Evolutionary conservation across 805 yeast species (phyloP).

Genomic region (Saccharomycopsis lassenensis): DNA sequence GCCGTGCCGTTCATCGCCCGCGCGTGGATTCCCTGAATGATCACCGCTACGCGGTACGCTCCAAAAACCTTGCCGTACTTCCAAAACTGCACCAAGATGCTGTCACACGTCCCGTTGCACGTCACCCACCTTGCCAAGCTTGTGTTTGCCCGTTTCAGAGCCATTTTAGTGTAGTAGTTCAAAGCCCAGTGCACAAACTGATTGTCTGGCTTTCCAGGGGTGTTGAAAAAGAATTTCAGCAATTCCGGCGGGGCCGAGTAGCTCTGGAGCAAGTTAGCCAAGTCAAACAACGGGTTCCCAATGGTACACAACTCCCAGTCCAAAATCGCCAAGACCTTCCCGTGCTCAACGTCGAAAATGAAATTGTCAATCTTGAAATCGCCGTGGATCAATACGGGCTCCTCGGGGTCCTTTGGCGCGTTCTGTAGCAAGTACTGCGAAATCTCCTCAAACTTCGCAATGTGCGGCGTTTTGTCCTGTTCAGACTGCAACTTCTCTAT

Average conservation of each 20-base stretch:
- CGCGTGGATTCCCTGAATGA: constrained; percentile 41
- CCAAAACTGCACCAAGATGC: constrained; percentile 27
- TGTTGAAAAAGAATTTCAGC: constrained; percentile 25
- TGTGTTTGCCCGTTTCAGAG: constrained; percentile 21
- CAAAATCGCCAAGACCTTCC: constrained; percentile 40
- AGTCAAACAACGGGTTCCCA: constrained; percentile 55
- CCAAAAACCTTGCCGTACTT: constrained; percentile 45
- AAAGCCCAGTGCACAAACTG: constrained; percentile 19
- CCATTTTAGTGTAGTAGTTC: constrained; percentile 16
- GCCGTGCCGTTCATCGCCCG: constrained; percentile 9
- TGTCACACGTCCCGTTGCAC: constrained; percentile 21
- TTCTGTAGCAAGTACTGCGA: constrained; percentile 31
- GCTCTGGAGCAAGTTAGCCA: constrained; percentile 48
- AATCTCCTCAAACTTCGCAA: constrained; percentile 36
- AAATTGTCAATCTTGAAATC: constrained; percentile 56
- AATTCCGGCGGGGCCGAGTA: constrained; percentile 33
- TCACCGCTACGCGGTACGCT: constrained; percentile 41
- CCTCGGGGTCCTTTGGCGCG: constrained; percentile 38
- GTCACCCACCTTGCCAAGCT: constrained; percentile 8
- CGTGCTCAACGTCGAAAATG: constrained; percentile 43
- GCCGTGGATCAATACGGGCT: constrained; percentile 45
- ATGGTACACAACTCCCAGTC: constrained; percentile 61
- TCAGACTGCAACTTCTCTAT: constrained; percentile 31
- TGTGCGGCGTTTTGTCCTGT: constrained; percentile 28
- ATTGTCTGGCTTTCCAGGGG: constrained; percentile 17